Percentiles rank a stretch among this genome's conserved stretches.
phyloP scores from a whole-genome alignment of 78 protist genomes.

The Dictyostelium purpureum region DNA sequence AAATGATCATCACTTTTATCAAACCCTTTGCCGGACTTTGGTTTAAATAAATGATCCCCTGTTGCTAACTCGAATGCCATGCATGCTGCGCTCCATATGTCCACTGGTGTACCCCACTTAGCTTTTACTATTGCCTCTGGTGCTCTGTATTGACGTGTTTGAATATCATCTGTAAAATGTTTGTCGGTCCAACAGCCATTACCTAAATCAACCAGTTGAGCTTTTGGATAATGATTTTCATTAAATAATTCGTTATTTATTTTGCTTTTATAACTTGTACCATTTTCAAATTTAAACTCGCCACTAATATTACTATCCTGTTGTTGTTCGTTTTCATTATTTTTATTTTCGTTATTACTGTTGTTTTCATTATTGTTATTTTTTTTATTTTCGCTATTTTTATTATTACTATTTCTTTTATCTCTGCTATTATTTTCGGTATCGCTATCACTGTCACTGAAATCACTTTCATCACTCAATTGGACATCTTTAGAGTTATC shows the following conservation, averaged over 20 bases:
- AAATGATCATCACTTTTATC: slow-evolving; percentile 87
- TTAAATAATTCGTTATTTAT: neutral
- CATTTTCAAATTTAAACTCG: slow-evolving; percentile 19
- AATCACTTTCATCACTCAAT: too few species aligned
- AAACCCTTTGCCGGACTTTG: slow-evolving; percentile 80
- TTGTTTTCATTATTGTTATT: neutral
- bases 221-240: slow-evolving; percentile 47
- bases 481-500: neutral
- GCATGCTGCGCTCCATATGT: slow-evolving; percentile 89
- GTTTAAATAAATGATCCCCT: slow-evolving; percentile 97
- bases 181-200: slow-evolving; percentile 97
- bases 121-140: slow-evolving; percentile 96
- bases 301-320: neutral
- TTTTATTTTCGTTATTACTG: neutral
- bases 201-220: slow-evolving; percentile 95
- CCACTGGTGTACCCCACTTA: slow-evolving; percentile 84
- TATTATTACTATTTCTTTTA: neutral
- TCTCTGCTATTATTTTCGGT: slow-evolving; percentile 1
- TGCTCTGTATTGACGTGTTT: slow-evolving; percentile 97
- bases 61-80: slow-evolving; percentile 94
- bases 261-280: neutral
- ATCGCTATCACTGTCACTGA: neutral
- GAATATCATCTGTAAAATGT: slow-evolving; percentile 96
- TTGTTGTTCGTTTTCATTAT: neutral
- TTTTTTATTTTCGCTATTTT: neutral